Percentiles rank a stretch among this genome's conserved stretches.
These are phyloP conservation scores for Artemisia annua DNA, from an alignment of 129 eudicot species.

Conservation along the genomic window DNA sequence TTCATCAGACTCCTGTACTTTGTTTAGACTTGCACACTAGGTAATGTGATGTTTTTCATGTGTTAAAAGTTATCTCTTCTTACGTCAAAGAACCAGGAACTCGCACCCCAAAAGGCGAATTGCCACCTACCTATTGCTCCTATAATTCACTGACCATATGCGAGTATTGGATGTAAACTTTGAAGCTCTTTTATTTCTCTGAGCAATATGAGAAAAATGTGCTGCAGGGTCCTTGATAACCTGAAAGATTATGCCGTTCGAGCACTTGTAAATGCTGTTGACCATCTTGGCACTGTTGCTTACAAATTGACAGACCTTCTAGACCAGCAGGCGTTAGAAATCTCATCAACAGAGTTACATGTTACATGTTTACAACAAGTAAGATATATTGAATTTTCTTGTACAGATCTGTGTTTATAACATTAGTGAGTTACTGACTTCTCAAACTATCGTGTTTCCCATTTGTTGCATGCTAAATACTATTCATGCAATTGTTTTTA, in stretches of 20 bases:
- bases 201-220: not conserved
- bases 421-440: constrained; percentile 10
- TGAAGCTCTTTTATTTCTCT: too few species aligned
- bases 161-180: too few species aligned
- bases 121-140: too few species aligned
- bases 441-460: not conserved
- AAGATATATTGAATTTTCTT: constrained; percentile 9
- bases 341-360: constrained; percentile 68
- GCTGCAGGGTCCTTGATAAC: constrained; percentile 88
- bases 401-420: not conserved
- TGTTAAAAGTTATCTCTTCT: too few species aligned
- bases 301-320: constrained; percentile 84
- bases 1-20: not conserved
- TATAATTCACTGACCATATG: too few species aligned
- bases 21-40: too few species aligned
- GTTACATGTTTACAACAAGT: constrained; percentile 84
- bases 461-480: constrained; percentile 17
- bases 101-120: too few species aligned
- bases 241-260: constrained; percentile 91
- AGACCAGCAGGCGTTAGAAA: constrained; percentile 81
- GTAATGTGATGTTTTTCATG: too few species aligned
- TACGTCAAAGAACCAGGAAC: too few species aligned
- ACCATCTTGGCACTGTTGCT: constrained; percentile 99
- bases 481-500: constrained; percentile 6
- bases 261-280: constrained; percentile 98